These are phyloP conservation scores for Fusarium tuaranense DNA, from an alignment of 2,329 filamentous ascomycete genomes.

Conservation along the genomic window DNA sequence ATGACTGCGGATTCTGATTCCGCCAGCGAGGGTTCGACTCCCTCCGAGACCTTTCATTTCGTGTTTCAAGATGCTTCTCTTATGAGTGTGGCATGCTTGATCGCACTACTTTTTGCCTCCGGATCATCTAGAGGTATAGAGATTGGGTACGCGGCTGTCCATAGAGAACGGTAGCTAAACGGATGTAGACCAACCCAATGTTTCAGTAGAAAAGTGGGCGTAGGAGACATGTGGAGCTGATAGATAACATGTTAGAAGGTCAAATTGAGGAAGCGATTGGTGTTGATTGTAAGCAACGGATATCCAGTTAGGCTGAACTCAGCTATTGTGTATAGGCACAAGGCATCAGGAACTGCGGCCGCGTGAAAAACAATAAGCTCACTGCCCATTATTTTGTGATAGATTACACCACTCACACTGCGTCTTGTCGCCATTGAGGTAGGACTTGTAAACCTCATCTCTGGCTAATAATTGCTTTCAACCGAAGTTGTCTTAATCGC, in stretches of 20 bases:
- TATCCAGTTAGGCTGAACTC: neutral
- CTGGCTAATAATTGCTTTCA: neutral
- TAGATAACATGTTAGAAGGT: no score
- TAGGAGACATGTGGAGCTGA: neutral
- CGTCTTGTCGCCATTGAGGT: neutral
- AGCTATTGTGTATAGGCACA: neutral
- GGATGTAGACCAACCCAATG: neutral
- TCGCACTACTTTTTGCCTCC: neutral
- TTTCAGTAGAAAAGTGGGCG: neutral
- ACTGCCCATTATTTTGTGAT: neutral
- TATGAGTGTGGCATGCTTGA: neutral
- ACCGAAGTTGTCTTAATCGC: neutral
- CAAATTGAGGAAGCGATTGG: neutral
- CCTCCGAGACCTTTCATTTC: neutral
- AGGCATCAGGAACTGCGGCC: neutral
- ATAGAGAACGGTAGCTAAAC: neutral
- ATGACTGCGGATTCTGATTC: conserved; percentile 2
- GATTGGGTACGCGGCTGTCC: neutral
- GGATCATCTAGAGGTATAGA: neutral
- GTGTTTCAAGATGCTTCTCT: neutral
- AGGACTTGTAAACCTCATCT: neutral
- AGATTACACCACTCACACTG: no score
- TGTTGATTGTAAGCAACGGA: neutral
- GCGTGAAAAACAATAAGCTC: neutral
- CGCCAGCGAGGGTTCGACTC: neutral